Conservation (phyloP, 495 filamentous ascomycete genomes). For the Paragyromitra xinjiangensis region DNA sequence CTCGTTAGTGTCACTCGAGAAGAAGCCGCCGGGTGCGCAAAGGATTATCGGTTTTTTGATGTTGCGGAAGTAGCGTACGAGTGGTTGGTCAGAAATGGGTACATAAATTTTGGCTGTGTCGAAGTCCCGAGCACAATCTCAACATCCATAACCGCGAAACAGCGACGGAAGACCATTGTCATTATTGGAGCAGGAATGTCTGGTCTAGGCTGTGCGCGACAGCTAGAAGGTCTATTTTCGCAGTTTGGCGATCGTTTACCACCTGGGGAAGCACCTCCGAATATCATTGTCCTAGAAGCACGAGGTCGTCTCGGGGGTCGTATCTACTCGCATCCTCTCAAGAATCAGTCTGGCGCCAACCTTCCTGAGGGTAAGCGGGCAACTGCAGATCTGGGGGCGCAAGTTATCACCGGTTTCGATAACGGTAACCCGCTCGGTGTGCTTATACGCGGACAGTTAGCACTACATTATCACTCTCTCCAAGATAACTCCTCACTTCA, state of each 20-base stretch:
- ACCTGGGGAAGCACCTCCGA: constrained; percentile 71
- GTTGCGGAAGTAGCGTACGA: constrained; percentile 88
- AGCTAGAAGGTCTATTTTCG: constrained; percentile 81
- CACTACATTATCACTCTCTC: constrained; percentile 82
- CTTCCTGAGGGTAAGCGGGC: constrained; percentile 66
- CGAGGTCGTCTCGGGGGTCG: constrained; percentile 88
- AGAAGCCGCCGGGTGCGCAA: constrained; percentile 91
- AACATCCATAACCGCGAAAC: constrained; percentile 47
- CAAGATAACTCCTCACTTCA: constrained; percentile 89
- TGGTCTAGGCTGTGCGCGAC: constrained; percentile 89
- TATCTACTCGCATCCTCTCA: constrained; percentile 89
- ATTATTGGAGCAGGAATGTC: constrained; percentile 95
- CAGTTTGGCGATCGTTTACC: constrained; percentile 76
- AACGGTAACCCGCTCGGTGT: constrained; percentile 91
- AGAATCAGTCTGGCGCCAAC: constrained; percentile 66
- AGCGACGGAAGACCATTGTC: constrained; percentile 71
- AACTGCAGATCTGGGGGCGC: constrained; percentile 94
- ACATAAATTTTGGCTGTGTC: constrained; percentile 96
- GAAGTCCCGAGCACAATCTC: constrained; percentile 66
- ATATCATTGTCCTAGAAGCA: constrained; percentile 85
- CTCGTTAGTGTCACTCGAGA: constrained; percentile 84
- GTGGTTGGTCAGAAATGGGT: constrained; percentile 88
- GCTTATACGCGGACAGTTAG: constrained; percentile 89
- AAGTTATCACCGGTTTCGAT: constrained; percentile 97
- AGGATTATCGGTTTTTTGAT: constrained; percentile 88